Evolutionary conservation across 2,329 filamentous ascomycete species (phyloP).

Genomic region (Metarhizium guizhouense): DNA sequence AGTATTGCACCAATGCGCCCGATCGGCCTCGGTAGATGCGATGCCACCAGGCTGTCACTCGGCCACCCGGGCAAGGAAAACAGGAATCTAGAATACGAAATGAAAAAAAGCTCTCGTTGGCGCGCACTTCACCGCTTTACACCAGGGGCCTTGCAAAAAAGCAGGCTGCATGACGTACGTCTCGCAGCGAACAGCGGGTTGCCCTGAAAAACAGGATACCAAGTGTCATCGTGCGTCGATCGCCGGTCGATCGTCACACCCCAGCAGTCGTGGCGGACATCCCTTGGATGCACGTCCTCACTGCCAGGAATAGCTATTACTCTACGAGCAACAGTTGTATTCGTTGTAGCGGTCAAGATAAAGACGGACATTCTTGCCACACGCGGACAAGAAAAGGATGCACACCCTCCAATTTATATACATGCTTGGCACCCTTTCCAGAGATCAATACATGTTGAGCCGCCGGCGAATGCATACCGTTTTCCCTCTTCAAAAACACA

Average conservation of each 20-base stretch:
- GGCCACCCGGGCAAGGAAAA: too few relatives aligned
- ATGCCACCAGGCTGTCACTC: too few relatives aligned
- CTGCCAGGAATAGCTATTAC: background rate
- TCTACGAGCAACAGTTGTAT: too few relatives aligned
- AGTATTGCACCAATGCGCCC: too few relatives aligned
- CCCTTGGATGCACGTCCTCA: background rate
- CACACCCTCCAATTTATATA: too few relatives aligned
- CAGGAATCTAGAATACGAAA: too few relatives aligned
- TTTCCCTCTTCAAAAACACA: background rate
- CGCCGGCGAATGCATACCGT: background rate
- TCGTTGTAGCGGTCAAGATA: background rate
- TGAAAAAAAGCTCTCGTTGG: too few relatives aligned
- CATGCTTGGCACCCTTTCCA: too few relatives aligned
- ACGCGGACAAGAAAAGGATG: too few relatives aligned
- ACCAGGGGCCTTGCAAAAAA: too few relatives aligned
- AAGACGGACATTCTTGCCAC: background rate
- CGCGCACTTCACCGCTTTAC: too few relatives aligned
- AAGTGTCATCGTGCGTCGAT: slow-evolving; percentile 2
- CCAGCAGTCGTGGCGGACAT: background rate
- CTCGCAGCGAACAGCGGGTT: background rate
- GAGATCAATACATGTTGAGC: background rate
- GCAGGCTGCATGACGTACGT: background rate
- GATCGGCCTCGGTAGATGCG: too few relatives aligned
- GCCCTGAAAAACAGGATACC: background rate
- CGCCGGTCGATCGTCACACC: background rate